phyloP scores from a whole-genome alignment of 164 flowering plant species.

The Santalum album region DNA sequence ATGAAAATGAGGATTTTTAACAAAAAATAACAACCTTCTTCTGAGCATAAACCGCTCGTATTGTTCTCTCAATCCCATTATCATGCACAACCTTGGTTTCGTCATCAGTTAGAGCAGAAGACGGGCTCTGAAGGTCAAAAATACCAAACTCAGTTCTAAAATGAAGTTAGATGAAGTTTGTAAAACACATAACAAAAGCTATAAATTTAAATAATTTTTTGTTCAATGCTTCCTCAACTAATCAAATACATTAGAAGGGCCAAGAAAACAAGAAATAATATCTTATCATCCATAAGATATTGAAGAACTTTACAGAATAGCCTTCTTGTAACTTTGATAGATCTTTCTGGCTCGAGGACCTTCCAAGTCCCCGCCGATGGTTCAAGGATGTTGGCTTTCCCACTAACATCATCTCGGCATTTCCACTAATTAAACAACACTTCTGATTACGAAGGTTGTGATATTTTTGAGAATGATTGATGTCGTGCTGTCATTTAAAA shows the following conservation, averaged over 20 bases:
- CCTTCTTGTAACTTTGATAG: slow-evolving; percentile 46
- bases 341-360: slow-evolving; percentile 67
- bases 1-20: no score
- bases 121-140: slow-evolving; percentile 56
- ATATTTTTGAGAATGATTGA: slow-evolving; percentile 30
- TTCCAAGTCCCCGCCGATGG: slow-evolving; percentile 35
- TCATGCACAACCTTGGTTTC: slow-evolving; percentile 47
- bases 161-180: slow-evolving; percentile 1
- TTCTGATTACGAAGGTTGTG: slow-evolving; percentile 21
- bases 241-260: no score
- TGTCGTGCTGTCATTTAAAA: slow-evolving; percentile 49
- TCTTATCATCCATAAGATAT: background rate
- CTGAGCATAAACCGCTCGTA: slow-evolving; percentile 59
- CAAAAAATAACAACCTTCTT: slow-evolving; percentile 37
- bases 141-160: background rate
- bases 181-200: background rate
- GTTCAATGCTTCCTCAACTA: background rate
- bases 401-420: slow-evolving; percentile 17
- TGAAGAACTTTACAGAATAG: slow-evolving; percentile 52
- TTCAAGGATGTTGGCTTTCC: slow-evolving; percentile 28
- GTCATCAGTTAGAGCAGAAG: slow-evolving; percentile 89
- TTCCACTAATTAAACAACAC: slow-evolving; percentile 18
- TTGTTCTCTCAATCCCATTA: slow-evolving; percentile 49
- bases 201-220: background rate
- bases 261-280: background rate